Evolutionary conservation across 2,329 filamentous ascomycete species (phyloP), one percentile per base, ranked within the genome.

Genomic region (Leptographium procerum): DNA sequence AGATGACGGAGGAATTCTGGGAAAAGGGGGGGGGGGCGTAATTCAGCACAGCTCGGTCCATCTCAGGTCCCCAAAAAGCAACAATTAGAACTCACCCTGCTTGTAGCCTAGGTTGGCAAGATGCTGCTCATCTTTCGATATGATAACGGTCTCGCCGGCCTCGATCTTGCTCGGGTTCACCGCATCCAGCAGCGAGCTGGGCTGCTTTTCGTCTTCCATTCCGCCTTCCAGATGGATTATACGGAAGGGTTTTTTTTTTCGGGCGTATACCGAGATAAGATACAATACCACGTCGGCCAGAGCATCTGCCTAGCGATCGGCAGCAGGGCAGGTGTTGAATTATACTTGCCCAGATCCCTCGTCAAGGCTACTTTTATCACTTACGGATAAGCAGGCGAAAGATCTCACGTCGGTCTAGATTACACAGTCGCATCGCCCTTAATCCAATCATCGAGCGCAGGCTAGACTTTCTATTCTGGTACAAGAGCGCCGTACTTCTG

Each of bases 51-150:
- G n/a, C n/a, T n/a, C n/a, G n/a, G n/a, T n/a, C n/a, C n/a, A n/a
- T n/a, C n/a, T n/a, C n/a, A n/a, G n/a, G n/a, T n/a, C n/a, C n/a
- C n/a, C n/a, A n/a, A n/a, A n/a, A 24, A 10, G 22, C 22, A 47
- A 47, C 43, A 47, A n/a, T 5, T n/a, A n/a, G 40, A 9, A 28
- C 61, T 11, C 22, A 61, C 64, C 65, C 57, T 70, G 69, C 60
- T 68, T 70, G 60, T 71, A 71, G 0, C 69, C 69, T 34, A 70
- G 56, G 13, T 62, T 65, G 9, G 68, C 69, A 43, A 70, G 63
- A 19, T 67, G 64, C 57, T 68, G 69, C 57, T 71, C 69, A 57
- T 71, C 69, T 11, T 62, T 61, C 31, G 34, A 54, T 24, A 54
- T 26, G 7, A 54, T 11, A n/a, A 54, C 43, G 11, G 61, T 66